Evolutionary conservation across 371 early-diverging fungal genomes (phyloP), one percentile per base, ranked within the genome.

Genomic region (Zychaea mexicana): DNA sequence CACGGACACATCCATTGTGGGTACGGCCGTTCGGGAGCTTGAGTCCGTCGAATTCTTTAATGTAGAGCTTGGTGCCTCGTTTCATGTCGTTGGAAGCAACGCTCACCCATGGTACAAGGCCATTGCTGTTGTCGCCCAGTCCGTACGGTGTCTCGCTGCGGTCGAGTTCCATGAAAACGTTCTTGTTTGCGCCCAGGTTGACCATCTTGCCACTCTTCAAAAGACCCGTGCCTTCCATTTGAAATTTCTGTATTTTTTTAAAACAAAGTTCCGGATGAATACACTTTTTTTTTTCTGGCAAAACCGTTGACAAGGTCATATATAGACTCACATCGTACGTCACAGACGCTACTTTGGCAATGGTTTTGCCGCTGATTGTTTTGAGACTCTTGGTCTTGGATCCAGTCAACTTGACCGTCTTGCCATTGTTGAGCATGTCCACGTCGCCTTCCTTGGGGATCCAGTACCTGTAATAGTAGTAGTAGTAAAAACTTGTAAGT

Each of bases 1-100:
- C 79, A 42, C 74, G 68, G 13, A 78, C 79, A 63, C 79, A 78
- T 7, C 79, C 79, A 66, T 78, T 78, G 64, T 78, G 79, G 3
- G 55, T 64, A 56, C 69, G 68, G 42, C 79, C 76, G 45, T 76
- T 67, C 17, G 76, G 72, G 1, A 78, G 59, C 39, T 67, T 60
- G 7, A 62, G 15, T 13, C 78, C 78, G 42, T 77, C 71, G 46
- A 77, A 55, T 27, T 75, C 66, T 42, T 72, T 69, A 57, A 78
- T 65, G 49, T 75, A 78, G 1, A 76, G 61, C 7, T 52, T 70
- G 10, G 79, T 73, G 10, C 75, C 72, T 21, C 32, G 38, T 17
- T 66, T 61, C 59, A 78, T 39, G 45, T 71, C 71, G 45, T 73
- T 78, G 33, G 72, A 52, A n/a, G 79, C 79, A 24, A 75, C 68